These are phyloP conservation scores for Purpureocillium lavendulum DNA, from an alignment of 2,329 filamentous ascomycete genomes.

Conservation along the genomic window DNA sequence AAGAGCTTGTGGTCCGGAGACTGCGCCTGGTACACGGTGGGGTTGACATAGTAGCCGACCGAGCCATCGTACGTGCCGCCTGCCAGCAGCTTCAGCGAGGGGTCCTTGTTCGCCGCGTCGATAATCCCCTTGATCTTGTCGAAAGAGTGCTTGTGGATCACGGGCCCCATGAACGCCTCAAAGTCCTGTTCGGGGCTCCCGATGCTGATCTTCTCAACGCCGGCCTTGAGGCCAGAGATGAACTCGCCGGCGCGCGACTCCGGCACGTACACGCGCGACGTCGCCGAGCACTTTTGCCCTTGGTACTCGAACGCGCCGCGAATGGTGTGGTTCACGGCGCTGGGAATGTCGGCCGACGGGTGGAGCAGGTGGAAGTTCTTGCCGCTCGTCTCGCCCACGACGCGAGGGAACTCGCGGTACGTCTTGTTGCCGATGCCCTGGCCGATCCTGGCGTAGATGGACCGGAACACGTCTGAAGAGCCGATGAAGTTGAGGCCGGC, in stretches of 20 bases:
- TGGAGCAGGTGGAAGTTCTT: conserved; percentile 47
- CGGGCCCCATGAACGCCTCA: conserved; percentile 35
- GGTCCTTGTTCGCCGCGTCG: conserved; percentile 34
- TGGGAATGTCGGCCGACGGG: conserved; percentile 34
- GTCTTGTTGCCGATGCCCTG: conserved; percentile 13
- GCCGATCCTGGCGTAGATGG: conserved; percentile 22
- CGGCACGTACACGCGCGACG: conserved; percentile 47
- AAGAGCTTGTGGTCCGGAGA: conserved; percentile 34
- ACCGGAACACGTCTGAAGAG: conserved; percentile 27
- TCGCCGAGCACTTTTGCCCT: conserved; percentile 44
- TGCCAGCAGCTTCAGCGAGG: conserved; percentile 29
- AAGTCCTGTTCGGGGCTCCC: conserved; percentile 13
- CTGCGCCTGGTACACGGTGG: conserved; percentile 35
- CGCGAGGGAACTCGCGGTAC: conserved; percentile 29
- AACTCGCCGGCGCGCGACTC: conserved; percentile 27
- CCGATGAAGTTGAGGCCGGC: conserved; percentile 28
- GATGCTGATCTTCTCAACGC: conserved; percentile 9
- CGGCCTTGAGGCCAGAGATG: conserved; percentile 12
- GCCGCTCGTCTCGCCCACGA: conserved; percentile 42
- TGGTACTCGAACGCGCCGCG: conserved; percentile 41
- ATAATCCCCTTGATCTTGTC: conserved; percentile 34
- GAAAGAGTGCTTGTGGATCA: conserved; percentile 39
- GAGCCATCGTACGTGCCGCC: conserved; percentile 35
- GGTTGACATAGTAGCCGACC: conserved; percentile 35
- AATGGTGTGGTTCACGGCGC: conserved; percentile 36